Conservation (phyloP, 257 asterid species). For the Gentiana dahurica region DNA sequence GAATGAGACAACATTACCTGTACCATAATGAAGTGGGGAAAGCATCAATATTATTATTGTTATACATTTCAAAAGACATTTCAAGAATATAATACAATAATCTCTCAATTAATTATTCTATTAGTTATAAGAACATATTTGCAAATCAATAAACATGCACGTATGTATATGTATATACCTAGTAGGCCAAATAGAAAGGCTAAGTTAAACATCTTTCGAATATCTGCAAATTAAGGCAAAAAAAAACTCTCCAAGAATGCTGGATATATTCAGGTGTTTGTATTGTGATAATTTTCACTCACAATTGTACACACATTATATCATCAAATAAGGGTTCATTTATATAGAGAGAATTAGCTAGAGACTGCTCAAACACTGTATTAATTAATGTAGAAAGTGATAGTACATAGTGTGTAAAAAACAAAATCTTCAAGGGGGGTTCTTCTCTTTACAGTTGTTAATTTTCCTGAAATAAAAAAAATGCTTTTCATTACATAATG, state of each 20-base stretch:
- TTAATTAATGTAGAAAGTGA: conserved; percentile 4
- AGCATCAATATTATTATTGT: background rate
- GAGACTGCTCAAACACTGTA: conserved; percentile 5
- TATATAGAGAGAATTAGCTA: conserved; percentile 8
- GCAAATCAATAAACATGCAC: no score
- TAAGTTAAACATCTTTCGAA: conserved; percentile 12
- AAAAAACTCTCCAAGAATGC: background rate
- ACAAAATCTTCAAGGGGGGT: background rate
- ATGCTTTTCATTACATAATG: no score
- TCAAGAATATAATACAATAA: no score
- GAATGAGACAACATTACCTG: conserved; percentile 57
- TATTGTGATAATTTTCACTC: background rate
- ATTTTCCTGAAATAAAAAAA: no score
- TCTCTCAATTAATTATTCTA: no score
- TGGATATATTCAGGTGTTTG: no score
- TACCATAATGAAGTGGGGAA: conserved; percentile 2
- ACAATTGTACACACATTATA: no score
- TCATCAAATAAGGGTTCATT: background rate
- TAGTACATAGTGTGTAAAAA: background rate
- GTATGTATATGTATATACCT: conserved; percentile 37
- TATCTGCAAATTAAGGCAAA: no score
- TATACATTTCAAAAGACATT: background rate
- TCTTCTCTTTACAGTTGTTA: no score
- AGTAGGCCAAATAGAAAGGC: conserved; percentile 43
- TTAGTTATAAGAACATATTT: no score